Evolutionary conservation across 1,284 basidiomycete genomes (phyloP).

Genomic region (Tranzscheliella williamsii): DNA sequence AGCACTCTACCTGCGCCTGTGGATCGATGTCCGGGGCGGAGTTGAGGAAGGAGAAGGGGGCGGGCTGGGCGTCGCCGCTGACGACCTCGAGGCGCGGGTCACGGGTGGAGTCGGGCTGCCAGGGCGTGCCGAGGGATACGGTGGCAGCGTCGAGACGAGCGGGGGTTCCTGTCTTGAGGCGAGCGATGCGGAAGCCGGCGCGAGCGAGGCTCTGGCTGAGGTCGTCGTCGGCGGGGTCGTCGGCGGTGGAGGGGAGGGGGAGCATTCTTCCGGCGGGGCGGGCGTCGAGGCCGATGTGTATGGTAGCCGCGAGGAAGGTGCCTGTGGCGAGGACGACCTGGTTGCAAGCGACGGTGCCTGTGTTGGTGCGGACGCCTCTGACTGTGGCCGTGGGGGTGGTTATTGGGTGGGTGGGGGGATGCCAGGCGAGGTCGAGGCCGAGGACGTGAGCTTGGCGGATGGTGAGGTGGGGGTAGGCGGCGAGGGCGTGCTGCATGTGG

Average conservation of each 20-base stretch:
- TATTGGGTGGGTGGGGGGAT: conserved; percentile 14
- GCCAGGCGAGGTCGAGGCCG: conserved; percentile 73
- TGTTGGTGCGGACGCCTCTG: conserved; percentile 74
- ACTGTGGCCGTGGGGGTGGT: conserved; percentile 66
- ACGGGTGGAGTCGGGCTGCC: conserved; percentile 4
- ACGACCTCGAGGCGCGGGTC: conserved; percentile 28
- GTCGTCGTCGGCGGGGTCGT: conserved; percentile 64
- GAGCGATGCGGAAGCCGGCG: conserved; percentile 78
- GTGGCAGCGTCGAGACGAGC: conserved; percentile 74
- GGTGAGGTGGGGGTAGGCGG: conserved; percentile 71
- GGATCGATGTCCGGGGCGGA: conserved; percentile 31
- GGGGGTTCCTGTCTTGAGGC: conserved; percentile 87
- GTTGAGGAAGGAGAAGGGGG: conserved; percentile 45
- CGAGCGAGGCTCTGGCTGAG: conserved; percentile 74
- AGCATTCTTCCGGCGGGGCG: conserved; percentile 81
- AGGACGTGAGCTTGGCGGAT: conserved; percentile 76
- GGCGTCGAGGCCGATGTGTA: conserved; percentile 78
- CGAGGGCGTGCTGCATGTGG: conserved; percentile 74
- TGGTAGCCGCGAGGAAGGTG: conserved; percentile 84
- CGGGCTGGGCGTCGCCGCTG: conserved; percentile 24
- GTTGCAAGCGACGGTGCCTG: conserved; percentile 74
- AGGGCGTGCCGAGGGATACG: conserved; percentile 68
- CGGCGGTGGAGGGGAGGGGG: conserved; percentile 69
- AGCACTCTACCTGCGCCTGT: conserved; percentile 75
- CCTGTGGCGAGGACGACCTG: conserved; percentile 85